Evolutionary conservation across 805 yeast species (phyloP), one percentile per base, ranked within the genome.

Genomic region (Candida dajiaensis): DNA sequence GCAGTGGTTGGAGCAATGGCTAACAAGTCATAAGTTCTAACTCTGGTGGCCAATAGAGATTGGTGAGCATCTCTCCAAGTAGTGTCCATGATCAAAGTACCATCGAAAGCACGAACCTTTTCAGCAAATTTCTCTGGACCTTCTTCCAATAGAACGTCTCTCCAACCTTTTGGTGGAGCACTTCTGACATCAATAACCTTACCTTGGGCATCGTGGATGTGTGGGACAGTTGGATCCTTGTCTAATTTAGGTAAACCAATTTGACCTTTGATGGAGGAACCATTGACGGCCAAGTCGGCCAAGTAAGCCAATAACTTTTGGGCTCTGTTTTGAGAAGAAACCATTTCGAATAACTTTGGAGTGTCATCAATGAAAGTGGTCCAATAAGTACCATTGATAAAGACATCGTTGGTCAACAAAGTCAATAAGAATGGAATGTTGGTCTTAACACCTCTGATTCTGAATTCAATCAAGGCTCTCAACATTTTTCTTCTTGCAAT

Each of bases 11-110:
- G 90, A 20, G 99, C 99, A 72, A 94, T 88, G 57, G 89, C 85
- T 44, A 84, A 72, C 62, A 94, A 73, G 69, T 94, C 99, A 57
- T 86, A 78, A 21, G 99, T 94, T 71, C 99, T 83, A 35, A 94
- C 95, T 71, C 99, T 85, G 38, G 99, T 94, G 10, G 99, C 99
- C 62, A 94, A 76, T 58, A 94, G 72, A 21, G 97, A 90, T 76
- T 94, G 99, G 71, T 94, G 99, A 33, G 99, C 99, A 70, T 94
- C 99, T 81, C 99, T 89, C 99, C 99, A 94, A 10, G 99, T 94
- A 46, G 99, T 94, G 68, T 94, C 99, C 88, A 95, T 94, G 60
- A 94, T 71, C 67, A 94, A 74, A 55, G 96, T 83, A 61, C 99
- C 99, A 45, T 87, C 72, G 70, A 80, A 82, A 16, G 71, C 67